These are phyloP conservation scores for Komagataea norvegica DNA, from an alignment of 1,139 yeast species.

Conservation along the genomic window DNA sequence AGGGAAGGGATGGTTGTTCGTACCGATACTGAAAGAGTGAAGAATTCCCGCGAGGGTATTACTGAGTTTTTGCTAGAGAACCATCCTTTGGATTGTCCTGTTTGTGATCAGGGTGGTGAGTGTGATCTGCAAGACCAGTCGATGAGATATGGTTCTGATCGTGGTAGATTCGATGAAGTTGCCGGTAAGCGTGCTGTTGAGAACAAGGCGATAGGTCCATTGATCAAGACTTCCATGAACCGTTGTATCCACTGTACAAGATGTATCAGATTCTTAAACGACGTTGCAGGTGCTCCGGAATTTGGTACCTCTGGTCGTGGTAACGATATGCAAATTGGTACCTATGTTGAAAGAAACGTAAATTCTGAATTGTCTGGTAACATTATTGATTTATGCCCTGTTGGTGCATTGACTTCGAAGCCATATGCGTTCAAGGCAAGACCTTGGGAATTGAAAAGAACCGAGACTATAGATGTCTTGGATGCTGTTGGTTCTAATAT, in stretches of 20 bases:
- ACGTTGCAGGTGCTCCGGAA: constrained; percentile 91
- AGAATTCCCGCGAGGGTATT: constrained; percentile 85
- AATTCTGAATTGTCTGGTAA: constrained; percentile 86
- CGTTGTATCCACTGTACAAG: constrained; percentile 92
- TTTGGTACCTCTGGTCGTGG: constrained; percentile 89
- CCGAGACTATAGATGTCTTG: constrained; percentile 81
- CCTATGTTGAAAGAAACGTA: constrained; percentile 79
- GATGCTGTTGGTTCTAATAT: constrained; percentile 83
- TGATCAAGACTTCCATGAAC: constrained; percentile 88
- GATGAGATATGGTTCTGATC: constrained; percentile 77
- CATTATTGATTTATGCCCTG: constrained; percentile 86
- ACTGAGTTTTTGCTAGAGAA: constrained; percentile 85
- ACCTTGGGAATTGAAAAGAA: constrained; percentile 91
- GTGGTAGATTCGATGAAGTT: constrained; percentile 80
- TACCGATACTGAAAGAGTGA: constrained; percentile 75
- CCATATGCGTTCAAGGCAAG: constrained; percentile 90
- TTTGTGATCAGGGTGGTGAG: constrained; percentile 94
- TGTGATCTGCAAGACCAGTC: constrained; percentile 91
- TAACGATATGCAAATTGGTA: constrained; percentile 88
- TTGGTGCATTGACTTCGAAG: constrained; percentile 85
- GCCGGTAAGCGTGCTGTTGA: constrained; percentile 87
- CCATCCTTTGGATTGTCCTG: constrained; percentile 91
- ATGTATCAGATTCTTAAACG: constrained; percentile 87
- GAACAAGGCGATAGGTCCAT: constrained; percentile 86
- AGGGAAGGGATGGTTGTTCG: constrained; percentile 85